A percentile compares a stretch with the other conserved stretches of the same genome.
Evolutionary conservation across 2,329 filamentous ascomycete species (phyloP).

Genomic region (Hymenoscyphus repandus): DNA sequence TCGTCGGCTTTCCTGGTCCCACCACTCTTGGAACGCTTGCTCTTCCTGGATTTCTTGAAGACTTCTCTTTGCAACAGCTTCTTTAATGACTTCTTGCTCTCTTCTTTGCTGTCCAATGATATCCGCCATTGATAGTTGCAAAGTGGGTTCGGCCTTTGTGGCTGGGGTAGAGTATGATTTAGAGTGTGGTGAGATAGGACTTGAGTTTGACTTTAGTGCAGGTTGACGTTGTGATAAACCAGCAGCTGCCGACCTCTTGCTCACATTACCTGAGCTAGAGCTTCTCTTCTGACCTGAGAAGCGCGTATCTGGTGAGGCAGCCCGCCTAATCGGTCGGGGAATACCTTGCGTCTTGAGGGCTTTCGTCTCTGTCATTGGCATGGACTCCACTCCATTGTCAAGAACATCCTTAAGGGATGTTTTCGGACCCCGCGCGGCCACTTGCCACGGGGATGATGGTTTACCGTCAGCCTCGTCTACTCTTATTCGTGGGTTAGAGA

Average conservation of each 20-base stretch:
- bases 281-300: constrained; percentile 50
- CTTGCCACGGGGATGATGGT: constrained; percentile 60
- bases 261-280: constrained; percentile 9
- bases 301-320: constrained; percentile 57
- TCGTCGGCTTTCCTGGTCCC: constrained; percentile 77
- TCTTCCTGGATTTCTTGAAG: constrained; percentile 94
- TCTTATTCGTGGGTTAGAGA: constrained; percentile 35
- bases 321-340: constrained; percentile 38
- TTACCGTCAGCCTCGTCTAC: constrained; percentile 42
- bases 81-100: constrained; percentile 76
- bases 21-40: constrained; percentile 95
- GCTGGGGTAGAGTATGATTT: constrained; percentile 54
- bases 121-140: constrained; percentile 74
- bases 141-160: constrained; percentile 55
- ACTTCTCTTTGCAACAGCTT: constrained; percentile 81
- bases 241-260: constrained; percentile 12
- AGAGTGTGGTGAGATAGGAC: constrained; percentile 51
- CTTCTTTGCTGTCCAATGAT: constrained; percentile 83
- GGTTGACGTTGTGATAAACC: constrained; percentile 9
- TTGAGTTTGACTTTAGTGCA: constrained; percentile 25
- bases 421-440: constrained; percentile 43
- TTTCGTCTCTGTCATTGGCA: constrained; percentile 25
- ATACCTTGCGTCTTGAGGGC: constrained; percentile 12
- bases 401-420: constrained; percentile 46
- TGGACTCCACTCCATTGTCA: constrained; percentile 30